phyloP scores from a whole-genome alignment of 2,329 filamentous ascomycete genomes.

The Paraphoma chrysanthemicola region DNA sequence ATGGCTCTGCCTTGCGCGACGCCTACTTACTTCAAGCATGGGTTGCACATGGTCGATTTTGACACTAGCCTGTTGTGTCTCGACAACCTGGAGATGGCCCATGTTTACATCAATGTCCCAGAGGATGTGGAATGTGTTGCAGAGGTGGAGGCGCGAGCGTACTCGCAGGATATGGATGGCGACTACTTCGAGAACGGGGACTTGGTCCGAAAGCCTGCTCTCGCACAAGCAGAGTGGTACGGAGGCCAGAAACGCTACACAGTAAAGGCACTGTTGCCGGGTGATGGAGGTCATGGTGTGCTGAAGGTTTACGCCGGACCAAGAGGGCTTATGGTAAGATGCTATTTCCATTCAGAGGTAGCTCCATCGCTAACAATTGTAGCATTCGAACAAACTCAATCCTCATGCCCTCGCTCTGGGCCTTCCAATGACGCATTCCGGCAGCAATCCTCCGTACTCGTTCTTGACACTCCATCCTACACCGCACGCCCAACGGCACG shows the following conservation, averaged over 20 bases:
- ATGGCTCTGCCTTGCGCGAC: slow-evolving; percentile 86
- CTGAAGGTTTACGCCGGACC: slow-evolving; percentile 94
- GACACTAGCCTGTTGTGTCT: slow-evolving; percentile 86
- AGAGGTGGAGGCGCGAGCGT: slow-evolving; percentile 86
- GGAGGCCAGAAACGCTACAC: slow-evolving; percentile 88
- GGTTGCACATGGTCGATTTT: slow-evolving; percentile 82
- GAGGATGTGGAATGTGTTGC: slow-evolving; percentile 90
- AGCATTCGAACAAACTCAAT: slow-evolving; percentile 93
- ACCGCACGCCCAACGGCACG: slow-evolving; percentile 94
- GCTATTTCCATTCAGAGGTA: background rate
- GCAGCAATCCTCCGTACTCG: slow-evolving; percentile 92
- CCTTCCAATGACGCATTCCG: slow-evolving; percentile 87
- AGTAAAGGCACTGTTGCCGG: slow-evolving; percentile 88
- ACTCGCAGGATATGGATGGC: slow-evolving; percentile 82
- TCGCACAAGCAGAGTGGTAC: slow-evolving; percentile 92
- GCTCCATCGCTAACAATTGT: slow-evolving; percentile 18
- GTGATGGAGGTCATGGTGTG: slow-evolving; percentile 86
- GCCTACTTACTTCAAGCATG: slow-evolving; percentile 85
- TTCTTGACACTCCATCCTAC: slow-evolving; percentile 94
- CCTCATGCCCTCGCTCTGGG: slow-evolving; percentile 89
- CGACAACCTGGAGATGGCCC: slow-evolving; percentile 91
- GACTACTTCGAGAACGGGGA: slow-evolving; percentile 95
- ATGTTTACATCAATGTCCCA: slow-evolving; percentile 86
- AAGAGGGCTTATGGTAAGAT: slow-evolving; percentile 79
- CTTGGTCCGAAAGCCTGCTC: slow-evolving; percentile 79